Evolutionary conservation across 2,329 filamentous ascomycete genomes (phyloP), one percentile per base, ranked within the genome.

Genomic region (Nigrograna mackinnonii): DNA sequence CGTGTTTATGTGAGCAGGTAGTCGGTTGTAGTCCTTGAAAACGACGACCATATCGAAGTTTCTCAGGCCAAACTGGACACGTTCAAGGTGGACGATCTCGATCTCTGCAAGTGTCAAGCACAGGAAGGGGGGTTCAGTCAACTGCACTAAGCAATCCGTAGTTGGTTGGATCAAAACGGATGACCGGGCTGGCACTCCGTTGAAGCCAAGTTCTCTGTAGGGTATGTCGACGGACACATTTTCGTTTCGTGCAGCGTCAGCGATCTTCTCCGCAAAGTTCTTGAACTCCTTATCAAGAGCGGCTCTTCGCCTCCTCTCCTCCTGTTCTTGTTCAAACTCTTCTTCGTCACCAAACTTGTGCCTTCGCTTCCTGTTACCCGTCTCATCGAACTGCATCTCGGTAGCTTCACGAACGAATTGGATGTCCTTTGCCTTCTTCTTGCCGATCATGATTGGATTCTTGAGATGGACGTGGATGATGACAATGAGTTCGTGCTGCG

Each of bases 11-110:
- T 99, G 94, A 43, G 87, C 87, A 1, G 92, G 92, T 3, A 89
- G 72, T n/a, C 91, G 84, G 40, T 87, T 83, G 71, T 96, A 97
- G 73, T 99, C 94, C 64, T 97, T 97, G 79, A 96, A 97, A 26
- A 99, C 89, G 62, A 97, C 91, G 16, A 99, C 94, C 69, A 99
- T 84, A 71, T 99, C 94, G 68, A 99, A 99, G 71, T 99, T 99
- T 79, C 97, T 96, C 48, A 99, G 79, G 22, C 94, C 95, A 62
- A 99, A 99, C 72, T 85, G 83, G 14, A 99, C 94, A 75, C 92
- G 89, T 70, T 99, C 94, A 45, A 99, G 76, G 72, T 99, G 94
- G 13, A 94, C 94, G 55, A 97, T 82, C 69, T 99, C 94, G 52
- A 99, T 94, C 62, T 99, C 94, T 37, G 92, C 91, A 22, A 99